Evolutionary conservation across 805 yeast genomes (phyloP), one percentile per base, ranked within the genome.

Genomic region (Komagataella kurtzmanii): DNA sequence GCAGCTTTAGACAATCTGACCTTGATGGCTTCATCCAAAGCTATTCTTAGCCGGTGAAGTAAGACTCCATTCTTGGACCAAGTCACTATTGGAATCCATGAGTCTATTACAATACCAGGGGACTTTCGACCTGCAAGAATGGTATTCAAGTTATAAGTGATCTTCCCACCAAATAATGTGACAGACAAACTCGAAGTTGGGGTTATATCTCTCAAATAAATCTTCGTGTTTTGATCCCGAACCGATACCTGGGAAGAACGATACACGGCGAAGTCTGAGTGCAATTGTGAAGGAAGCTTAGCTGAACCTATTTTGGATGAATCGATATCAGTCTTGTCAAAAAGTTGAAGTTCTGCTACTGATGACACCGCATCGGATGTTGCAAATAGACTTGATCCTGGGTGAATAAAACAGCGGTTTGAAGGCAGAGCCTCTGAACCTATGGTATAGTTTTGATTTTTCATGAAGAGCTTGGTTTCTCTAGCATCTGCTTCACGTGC

Each of bases 21-120:
- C 46, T 77, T 83, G 52, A 91, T 76, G 0, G 85, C 79, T 17
- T 73, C 69, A 60, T 89, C 96, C 36, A 91, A 65, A 48, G 88
- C 62, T 8, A 66, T 60, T 58, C 95, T 70, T 52, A 91, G 66
- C 53, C 83, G 79, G 53, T 86, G 85, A 30, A 90, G 75, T 48
- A 91, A 68, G 2, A 91, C 96, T 1, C 90, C 98, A 59, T 90
- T 88, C 57, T 93, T 86, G 56, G 96, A 85, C 97, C 97, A 91
- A 1, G 97, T 88, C 55, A 87, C 74, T 10, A 91, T 74, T 0
- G 97, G 95, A 40, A 88, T 66, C 97, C 98, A 90, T n/a, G 75
- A 75, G 57, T 88, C 96, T 52, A 91, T 68, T 7, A 88, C 80
- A 43, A 93, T 77, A 19, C 97, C 97, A 0, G 96, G 95, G 0